Base-by-base conservation (phyloP, 768 basidiomycete species). In the Naganishia antarctica region DNA sequence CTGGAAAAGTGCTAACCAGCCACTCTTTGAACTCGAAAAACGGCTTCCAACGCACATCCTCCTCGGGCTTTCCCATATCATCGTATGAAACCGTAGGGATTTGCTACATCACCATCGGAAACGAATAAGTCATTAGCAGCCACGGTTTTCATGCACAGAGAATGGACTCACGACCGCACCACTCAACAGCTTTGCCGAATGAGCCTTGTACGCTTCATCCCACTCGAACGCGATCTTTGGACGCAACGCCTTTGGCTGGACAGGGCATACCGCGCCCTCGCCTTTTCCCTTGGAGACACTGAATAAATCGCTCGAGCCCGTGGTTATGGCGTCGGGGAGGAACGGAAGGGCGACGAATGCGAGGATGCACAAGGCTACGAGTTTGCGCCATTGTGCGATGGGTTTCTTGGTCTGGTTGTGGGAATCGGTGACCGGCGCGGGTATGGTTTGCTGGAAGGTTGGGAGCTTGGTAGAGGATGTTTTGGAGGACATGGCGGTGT, bases 21-120 rank as follows among this genome's bases (percentile, higher is more conserved):
- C 74, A 78, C 9, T 64, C 63, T 29, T 76, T 73, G 59, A 74
- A 76, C 25, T 73, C 71, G 53, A 72, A 73, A 67, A 78, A 78
- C 2, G 73, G 73, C n/a, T 32, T 61, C 76, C 76, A 78, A 32
- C 76, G 69, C 7, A 69, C 69, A 67, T 78, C 76, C 34, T 75
- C 76, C n/a, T 66, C 66, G 2, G 76, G 75, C 40, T 69, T 70
- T 11, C 76, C 76, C 50, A 75, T 76, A 67, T 75, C 75, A 45
- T 77, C 75, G 47, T 64, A 75, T 63, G 70, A 72, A 40, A 73
- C 66, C 8, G 74, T 75, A 1, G 74, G 71, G 53, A 75, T 75
- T 69, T 67, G 70, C 74, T 75, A 50, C 4, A 16, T 23, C 7
- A 7, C n/a, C 29, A 63, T 50, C 61, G 63, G 58, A 13, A n/a